phyloP scores from a whole-genome alignment of 176 grass and related monocot species.

The Triticum timopheevii region DNA sequence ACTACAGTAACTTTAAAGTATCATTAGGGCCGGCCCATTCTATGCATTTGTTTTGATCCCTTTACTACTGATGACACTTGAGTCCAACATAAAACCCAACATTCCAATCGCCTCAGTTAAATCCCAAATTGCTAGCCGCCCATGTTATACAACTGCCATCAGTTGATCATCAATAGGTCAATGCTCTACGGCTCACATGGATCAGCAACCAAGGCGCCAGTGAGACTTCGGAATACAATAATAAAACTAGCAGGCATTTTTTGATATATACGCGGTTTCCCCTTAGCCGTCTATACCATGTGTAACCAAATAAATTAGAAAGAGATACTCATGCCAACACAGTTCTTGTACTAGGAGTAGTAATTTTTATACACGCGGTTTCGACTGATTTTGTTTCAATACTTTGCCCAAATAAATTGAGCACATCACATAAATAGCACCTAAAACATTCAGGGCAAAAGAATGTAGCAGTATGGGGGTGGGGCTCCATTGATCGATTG shows the following conservation, averaged over 20 bases:
- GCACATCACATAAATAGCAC: neutral
- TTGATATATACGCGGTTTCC: neutral
- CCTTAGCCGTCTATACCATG: neutral
- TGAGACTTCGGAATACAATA: neutral
- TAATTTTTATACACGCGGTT: too few species aligned
- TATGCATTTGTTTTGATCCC: neutral
- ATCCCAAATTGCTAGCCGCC: neutral
- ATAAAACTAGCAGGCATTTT: neutral
- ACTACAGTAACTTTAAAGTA: neutral
- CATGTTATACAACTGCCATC: neutral
- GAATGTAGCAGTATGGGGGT: neutral
- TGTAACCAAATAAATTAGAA: neutral
- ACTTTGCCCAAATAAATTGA: too few species aligned
- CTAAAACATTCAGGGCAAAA: neutral
- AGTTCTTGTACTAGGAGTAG: neutral
- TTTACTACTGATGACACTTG: neutral
- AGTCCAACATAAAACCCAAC: constrained; percentile 3
- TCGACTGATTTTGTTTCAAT: too few species aligned
- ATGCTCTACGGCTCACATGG: constrained; percentile 22
- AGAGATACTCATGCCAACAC: neutral
- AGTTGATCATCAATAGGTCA: neutral
- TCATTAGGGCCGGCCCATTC: neutral
- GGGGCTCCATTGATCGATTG: neutral
- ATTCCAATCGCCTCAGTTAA: constrained; percentile 18
- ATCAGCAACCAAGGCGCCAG: neutral